phyloP scores from a whole-genome alignment of 129 eudicot species.

The Glebionis coronaria region DNA sequence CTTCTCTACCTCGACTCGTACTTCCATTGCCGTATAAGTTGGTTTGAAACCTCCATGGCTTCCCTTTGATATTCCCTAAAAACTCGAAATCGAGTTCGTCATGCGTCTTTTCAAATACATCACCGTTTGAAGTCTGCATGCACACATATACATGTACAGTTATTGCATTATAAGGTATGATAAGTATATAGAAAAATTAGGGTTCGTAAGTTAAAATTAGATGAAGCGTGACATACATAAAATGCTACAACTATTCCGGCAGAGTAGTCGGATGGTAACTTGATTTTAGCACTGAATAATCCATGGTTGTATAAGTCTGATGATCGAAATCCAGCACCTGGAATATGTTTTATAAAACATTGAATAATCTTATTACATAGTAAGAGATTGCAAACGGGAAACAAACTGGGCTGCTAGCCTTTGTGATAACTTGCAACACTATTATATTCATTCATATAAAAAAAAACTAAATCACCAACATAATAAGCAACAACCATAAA shows the following conservation, averaged over 20 bases:
- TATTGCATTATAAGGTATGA: not conserved
- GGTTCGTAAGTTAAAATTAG: not conserved
- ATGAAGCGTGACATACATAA: constrained; percentile 43
- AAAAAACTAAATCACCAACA: too few species aligned
- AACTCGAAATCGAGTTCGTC: constrained; percentile 93
- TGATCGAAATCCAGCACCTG: constrained; percentile 90
- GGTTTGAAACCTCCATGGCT: constrained; percentile 90
- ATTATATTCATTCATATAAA: too few species aligned
- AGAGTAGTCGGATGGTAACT: constrained; percentile 76
- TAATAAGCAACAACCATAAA: too few species aligned
- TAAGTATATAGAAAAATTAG: not conserved
- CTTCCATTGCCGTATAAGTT: constrained; percentile 96
- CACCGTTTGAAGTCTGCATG: constrained; percentile 76
- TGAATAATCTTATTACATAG: too few species aligned
- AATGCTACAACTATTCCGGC: constrained; percentile 95
- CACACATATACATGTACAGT: not conserved
- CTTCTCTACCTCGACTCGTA: constrained; percentile 92
- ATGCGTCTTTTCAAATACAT: constrained; percentile 65
- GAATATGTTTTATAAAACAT: not conserved
- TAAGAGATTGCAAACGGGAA: too few species aligned
- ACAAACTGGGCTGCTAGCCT: too few species aligned
- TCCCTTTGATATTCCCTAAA: constrained; percentile 75
- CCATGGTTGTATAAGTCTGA: constrained; percentile 75
- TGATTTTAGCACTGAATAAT: constrained; percentile 82
- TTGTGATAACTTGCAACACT: too few species aligned